Percentiles rank a stretch among this genome's conserved stretches.
Evolutionary conservation across 371 early-diverging fungal species (phyloP).

Genomic region (Mycotypha africana): DNA sequence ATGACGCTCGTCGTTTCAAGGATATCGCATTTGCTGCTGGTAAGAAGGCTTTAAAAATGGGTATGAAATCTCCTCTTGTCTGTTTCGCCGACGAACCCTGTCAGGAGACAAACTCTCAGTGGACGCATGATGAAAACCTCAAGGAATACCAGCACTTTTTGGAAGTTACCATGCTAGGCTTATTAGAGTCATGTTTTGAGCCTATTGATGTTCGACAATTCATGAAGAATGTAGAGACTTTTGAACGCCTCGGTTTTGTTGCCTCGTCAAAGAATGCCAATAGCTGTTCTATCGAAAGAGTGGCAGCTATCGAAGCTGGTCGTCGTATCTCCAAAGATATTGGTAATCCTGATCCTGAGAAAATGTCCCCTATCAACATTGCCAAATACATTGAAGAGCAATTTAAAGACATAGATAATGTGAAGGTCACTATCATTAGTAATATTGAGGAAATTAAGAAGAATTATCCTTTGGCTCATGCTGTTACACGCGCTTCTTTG

Average conservation of each 20-base stretch:
- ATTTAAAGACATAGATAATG: conserved; percentile 36
- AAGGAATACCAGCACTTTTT: conserved; percentile 61
- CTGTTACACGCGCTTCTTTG: conserved; percentile 76
- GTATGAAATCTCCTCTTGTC: conserved; percentile 53
- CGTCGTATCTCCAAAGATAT: conserved; percentile 73
- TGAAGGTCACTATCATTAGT: conserved; percentile 60
- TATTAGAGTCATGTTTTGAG: conserved; percentile 67
- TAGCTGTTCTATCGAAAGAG: conserved; percentile 27
- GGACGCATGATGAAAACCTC: conserved; percentile 26
- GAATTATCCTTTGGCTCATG: conserved; percentile 81
- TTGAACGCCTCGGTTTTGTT: conserved; percentile 50
- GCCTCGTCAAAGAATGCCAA: conserved; percentile 25
- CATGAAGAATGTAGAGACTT: conserved; percentile 35
- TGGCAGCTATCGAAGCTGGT: conserved; percentile 71
- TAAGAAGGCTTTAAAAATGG: conserved; percentile 62
- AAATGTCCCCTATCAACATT: conserved; percentile 77
- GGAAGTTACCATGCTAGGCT: conserved; percentile 71
- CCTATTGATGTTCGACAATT: conserved; percentile 82
- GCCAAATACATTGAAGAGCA: conserved; percentile 65
- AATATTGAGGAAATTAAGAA: conserved; percentile 63
- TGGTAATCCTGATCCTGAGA: conserved; percentile 81
- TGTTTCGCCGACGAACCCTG: conserved; percentile 52
- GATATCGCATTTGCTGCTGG: conserved; percentile 63
- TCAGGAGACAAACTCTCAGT: conserved; percentile 7
- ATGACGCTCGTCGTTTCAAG: conserved; percentile 76